Percentiles rank a stretch among this genome's conserved stretches.
phyloP scores from a whole-genome alignment of 1,284 basidiomycete species.

The Schizophyllum amplum region DNA sequence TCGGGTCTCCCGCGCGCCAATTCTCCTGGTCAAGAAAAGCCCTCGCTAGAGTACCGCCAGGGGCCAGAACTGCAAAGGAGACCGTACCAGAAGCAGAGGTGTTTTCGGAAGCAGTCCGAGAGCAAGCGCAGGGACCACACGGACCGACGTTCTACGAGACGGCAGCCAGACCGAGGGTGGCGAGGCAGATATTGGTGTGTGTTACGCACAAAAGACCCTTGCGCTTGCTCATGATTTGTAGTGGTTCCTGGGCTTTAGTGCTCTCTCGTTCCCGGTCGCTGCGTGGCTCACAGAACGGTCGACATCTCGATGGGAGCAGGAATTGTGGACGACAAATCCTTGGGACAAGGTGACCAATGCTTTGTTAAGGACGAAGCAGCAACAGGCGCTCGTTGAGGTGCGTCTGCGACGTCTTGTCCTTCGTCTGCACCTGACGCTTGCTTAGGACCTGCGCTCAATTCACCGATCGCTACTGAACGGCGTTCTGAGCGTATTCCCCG shows the following conservation, averaged over 20 bases:
- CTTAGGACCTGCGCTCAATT: background rate
- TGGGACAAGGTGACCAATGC: background rate
- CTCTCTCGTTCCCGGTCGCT: background rate
- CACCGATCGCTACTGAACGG: background rate
- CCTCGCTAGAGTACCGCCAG: background rate
- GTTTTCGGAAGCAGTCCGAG: background rate
- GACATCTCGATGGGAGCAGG: background rate
- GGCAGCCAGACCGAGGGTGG: background rate
- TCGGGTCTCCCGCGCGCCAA: too few relatives aligned
- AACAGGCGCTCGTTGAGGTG: background rate
- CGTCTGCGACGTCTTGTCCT: background rate
- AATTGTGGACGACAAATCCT: background rate
- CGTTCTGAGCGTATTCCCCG: background rate
- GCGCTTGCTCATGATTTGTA: background rate
- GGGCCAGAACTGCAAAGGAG: background rate
- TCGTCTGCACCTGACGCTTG: background rate
- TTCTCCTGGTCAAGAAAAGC: background rate
- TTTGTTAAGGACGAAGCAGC: background rate
- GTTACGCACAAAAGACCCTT: background rate
- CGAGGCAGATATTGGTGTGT: background rate
- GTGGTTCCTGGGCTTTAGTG: background rate
- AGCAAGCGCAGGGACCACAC: background rate
- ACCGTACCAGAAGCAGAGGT: background rate
- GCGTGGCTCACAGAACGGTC: background rate
- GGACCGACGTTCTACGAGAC: background rate